Conservation (phyloP, 2,329 filamentous ascomycete genomes). For the Alternaria sp. region DNA sequence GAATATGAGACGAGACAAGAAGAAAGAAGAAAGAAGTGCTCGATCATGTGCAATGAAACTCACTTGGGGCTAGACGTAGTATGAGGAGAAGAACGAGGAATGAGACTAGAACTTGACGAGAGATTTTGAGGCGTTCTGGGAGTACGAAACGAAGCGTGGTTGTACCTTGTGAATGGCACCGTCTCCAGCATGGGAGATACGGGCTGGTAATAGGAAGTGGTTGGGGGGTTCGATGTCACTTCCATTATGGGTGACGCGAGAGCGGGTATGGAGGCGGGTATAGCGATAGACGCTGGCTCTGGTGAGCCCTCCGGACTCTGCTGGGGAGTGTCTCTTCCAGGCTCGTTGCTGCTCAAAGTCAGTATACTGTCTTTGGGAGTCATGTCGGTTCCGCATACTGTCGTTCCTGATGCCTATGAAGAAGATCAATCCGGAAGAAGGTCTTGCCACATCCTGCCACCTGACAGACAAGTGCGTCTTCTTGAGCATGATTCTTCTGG, state of each 20-base stretch:
- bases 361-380: conserved; percentile 15
- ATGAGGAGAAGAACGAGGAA: conserved; percentile 42
- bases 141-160: conserved; percentile 48
- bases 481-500: conserved; percentile 57
- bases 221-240: conserved; percentile 25
- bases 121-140: conserved; percentile 46
- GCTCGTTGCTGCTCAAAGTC: conserved; percentile 37
- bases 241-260: conserved; percentile 23
- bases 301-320: conserved; percentile 36
- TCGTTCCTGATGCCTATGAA: conserved; percentile 55
- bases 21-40: conserved; percentile 16
- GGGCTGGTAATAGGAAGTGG: conserved; percentile 27
- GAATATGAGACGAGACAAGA: neutral
- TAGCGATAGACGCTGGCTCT: conserved; percentile 22
- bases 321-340: conserved; percentile 34
- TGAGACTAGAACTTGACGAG: conserved; percentile 38
- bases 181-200: conserved; percentile 38
- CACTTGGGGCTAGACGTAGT: conserved; percentile 44
- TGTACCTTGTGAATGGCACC: conserved; percentile 48
- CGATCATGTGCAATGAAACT: conserved; percentile 42
- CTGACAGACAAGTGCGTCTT: conserved; percentile 52
- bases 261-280: conserved; percentile 24
- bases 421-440: conserved; percentile 56
- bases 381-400: conserved; percentile 50
- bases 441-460: conserved; percentile 52